phyloP scores from a whole-genome alignment of 1,139 yeast species.

The Pichia sp. region DNA sequence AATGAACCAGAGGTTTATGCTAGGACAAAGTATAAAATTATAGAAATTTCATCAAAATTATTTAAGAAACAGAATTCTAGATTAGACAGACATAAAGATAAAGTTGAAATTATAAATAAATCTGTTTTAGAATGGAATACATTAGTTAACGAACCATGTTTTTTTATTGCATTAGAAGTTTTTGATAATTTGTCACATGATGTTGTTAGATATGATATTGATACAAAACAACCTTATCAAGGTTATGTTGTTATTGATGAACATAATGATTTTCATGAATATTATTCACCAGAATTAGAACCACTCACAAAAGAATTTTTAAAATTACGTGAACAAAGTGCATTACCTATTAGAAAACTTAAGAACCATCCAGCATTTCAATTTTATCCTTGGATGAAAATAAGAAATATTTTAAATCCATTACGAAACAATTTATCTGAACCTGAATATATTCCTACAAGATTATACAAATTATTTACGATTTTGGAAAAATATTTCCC shows the following conservation, averaged over 20 bases:
- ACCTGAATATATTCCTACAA: slow-evolving; percentile 78
- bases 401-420: slow-evolving; percentile 41
- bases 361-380: slow-evolving; percentile 26
- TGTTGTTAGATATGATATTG: slow-evolving; percentile 66
- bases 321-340: slow-evolving; percentile 46
- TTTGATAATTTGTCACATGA: slow-evolving; percentile 85
- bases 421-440: slow-evolving; percentile 63
- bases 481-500: slow-evolving; percentile 65
- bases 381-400: slow-evolving; percentile 21
- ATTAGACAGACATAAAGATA: slow-evolving; percentile 37
- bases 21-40: slow-evolving; percentile 62
- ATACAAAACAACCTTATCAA: slow-evolving; percentile 64
- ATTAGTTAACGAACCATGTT: slow-evolving; percentile 63
- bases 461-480: slow-evolving; percentile 61
- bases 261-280: slow-evolving; percentile 71
- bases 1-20: slow-evolving; percentile 68
- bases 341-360: slow-evolving; percentile 28
- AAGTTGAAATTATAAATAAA: slow-evolving; percentile 62
- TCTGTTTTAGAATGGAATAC: slow-evolving; percentile 74
- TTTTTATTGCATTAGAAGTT: slow-evolving; percentile 76
- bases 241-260: slow-evolving; percentile 74
- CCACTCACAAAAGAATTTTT: slow-evolving; percentile 52
- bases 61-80: slow-evolving; percentile 52
- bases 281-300: slow-evolving; percentile 64
- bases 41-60: slow-evolving; percentile 68